Evolutionary conservation across 2,329 filamentous ascomycete genomes (phyloP), one percentile per base, ranked within the genome.

Genomic region (Cladosporium sp.): DNA sequence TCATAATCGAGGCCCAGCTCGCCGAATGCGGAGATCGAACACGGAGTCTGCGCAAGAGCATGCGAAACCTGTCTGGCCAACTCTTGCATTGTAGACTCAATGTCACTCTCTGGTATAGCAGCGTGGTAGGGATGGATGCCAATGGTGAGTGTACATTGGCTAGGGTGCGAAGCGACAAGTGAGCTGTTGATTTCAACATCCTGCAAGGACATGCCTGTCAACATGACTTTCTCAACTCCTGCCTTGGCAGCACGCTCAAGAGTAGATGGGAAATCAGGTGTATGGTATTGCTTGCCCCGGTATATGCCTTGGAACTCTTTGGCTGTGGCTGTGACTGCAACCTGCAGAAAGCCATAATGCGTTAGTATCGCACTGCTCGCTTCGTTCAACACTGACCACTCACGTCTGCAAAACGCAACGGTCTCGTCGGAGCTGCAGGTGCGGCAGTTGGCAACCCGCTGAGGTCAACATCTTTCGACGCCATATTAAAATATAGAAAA

Each of bases 51-150:
- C 0, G 70, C 61, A 1, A 73, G 51, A 18, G 76, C 69, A 1
- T 70, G 67, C 0, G 74, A 69, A 1, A 78, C 70, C 0, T 60
- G 59, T 1, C 72, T 68, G 0, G 68, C 71, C 5, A 80, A 67
- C 1, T 75, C 60, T 0, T 65, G 36, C 2, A 79, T 72, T 4
- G 62, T 65, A n/a, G 41, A 24, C 21, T 76, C 71, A 5, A 66
- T 72, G 62, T 66, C 69, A 0, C 67, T 72, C 7, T 80, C 80
- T 0, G 82, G 78, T 65, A 84, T 81, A 0, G 71, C 71, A 0
- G 81, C 83, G 58, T 85, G 81, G 65, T 85, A 85, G 0, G 83
- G 83, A 65, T 85, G 83, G 3, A 85, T 77, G 1, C 83, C 83
- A 11, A 85, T 75, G 1, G 83, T 85, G 65, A 83, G 72, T 12